Evolutionary conservation across 179 eudicot genomes (phyloP).

Genomic region (Dionaea muscipula): DNA sequence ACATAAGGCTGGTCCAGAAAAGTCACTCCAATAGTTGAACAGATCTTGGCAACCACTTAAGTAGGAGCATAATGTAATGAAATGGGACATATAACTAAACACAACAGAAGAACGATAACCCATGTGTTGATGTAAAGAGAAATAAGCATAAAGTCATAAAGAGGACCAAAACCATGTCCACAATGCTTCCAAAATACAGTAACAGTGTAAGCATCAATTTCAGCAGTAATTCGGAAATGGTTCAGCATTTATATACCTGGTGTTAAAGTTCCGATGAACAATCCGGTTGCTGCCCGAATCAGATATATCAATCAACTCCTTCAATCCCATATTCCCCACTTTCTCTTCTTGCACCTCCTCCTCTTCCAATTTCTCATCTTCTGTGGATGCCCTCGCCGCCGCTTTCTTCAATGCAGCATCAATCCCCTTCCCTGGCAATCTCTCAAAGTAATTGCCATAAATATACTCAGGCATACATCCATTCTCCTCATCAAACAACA

Average conservation of each 20-base stretch:
- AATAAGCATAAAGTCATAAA: no score
- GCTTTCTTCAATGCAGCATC: slow-evolving; percentile 3
- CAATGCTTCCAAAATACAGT: no score
- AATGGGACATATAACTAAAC: no score
- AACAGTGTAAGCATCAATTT: not conserved
- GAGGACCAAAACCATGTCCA: no score
- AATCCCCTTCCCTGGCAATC: slow-evolving; percentile 14
- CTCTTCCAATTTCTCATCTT: slow-evolving; percentile 13
- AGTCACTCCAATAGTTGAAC: no score
- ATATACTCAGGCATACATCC: slow-evolving; percentile 86
- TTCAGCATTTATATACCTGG: slow-evolving; percentile 45
- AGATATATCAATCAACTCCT: slow-evolving; percentile 54
- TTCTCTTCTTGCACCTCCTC: slow-evolving; percentile 29
- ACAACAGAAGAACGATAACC: no score
- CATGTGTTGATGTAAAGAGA: no score
- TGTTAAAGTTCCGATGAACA: slow-evolving; percentile 59
- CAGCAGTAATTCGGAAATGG: not conserved
- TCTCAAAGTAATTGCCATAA: slow-evolving; percentile 91
- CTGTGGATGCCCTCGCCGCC: slow-evolving; percentile 12
- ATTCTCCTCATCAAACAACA: slow-evolving; percentile 81
- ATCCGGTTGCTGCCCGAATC: slow-evolving; percentile 33
- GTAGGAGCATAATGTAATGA: no score
- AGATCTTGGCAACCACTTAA: no score
- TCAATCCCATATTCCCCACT: slow-evolving; percentile 50
- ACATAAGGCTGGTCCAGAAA: no score